Evolutionary conservation across 2,329 filamentous ascomycete genomes (phyloP).

Genomic region (Alternaria panax): DNA sequence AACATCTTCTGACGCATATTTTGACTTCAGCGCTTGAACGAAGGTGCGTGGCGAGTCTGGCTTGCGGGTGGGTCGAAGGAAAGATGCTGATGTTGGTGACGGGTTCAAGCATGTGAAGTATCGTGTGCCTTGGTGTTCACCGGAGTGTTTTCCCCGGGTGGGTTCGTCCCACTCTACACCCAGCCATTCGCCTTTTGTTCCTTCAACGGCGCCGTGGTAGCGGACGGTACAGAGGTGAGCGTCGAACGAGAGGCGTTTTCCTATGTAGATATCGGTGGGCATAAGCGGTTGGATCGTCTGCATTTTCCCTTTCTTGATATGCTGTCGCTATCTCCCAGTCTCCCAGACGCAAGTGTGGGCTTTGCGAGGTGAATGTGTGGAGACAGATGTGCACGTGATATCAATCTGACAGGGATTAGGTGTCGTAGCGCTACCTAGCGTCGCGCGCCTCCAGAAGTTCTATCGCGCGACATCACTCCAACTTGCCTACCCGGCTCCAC

Average conservation of each 20-base stretch:
- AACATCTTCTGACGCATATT: constrained; percentile 70
- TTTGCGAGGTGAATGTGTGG: neutral
- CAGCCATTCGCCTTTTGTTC: constrained; percentile 82
- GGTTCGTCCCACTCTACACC: constrained; percentile 97
- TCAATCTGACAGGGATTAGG: constrained; percentile 2
- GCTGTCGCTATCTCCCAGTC: neutral
- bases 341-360: neutral
- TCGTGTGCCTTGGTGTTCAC: constrained; percentile 74
- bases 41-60: constrained; percentile 75
- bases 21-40: constrained; percentile 78
- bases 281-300: constrained; percentile 23
- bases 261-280: constrained; percentile 57
- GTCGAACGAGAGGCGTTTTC: constrained; percentile 82
- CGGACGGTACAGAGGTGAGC: constrained; percentile 82
- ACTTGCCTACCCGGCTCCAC: constrained; percentile 13
- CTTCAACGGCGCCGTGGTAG: constrained; percentile 78
- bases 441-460: constrained; percentile 30
- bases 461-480: constrained; percentile 20
- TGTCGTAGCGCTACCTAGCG: constrained; percentile 31
- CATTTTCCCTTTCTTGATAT: neutral
- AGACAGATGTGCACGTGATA: constrained; percentile 18
- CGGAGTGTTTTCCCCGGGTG: constrained; percentile 86
- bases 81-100: constrained; percentile 78
- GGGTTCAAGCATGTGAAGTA: constrained; percentile 60
- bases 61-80: constrained; percentile 79